phyloP scores from a whole-genome alignment of 352 stramenopile species.

The Pythium oligandrum region DNA sequence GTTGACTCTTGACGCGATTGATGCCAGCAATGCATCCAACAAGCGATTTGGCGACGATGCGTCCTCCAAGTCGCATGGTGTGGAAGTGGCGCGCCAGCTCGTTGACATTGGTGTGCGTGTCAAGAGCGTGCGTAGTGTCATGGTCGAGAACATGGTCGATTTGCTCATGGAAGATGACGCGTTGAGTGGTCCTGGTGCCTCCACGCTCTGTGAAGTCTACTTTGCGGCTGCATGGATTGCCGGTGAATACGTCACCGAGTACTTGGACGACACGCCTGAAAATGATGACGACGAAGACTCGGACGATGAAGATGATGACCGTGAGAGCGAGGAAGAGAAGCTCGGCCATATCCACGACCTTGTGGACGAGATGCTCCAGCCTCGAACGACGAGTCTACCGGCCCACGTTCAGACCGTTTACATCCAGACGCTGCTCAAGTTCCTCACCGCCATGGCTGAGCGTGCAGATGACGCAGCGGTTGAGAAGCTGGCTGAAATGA shows the following conservation, averaged over 20 bases:
- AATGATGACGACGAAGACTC: constrained; percentile 73
- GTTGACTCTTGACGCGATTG: constrained; percentile 25
- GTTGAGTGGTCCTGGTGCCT: constrained; percentile 56
- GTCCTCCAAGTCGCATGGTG: constrained; percentile 41
- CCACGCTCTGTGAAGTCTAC: constrained; percentile 92
- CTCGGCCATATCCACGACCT: constrained; percentile 84
- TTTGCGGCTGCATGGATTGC: constrained; percentile 97
- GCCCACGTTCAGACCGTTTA: constrained; percentile 92
- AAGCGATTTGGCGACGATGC: constrained; percentile 34
- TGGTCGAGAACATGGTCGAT: constrained; percentile 93
- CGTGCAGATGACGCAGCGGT: constrained; percentile 75
- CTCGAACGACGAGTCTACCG: constrained; percentile 75
- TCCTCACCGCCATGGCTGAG: constrained; percentile 72
- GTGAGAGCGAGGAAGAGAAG: constrained; percentile 74
- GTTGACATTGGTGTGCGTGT: constrained; percentile 97
- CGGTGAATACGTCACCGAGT: constrained; percentile 95
- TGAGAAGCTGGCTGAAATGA: constrained; percentile 76
- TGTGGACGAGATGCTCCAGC: constrained; percentile 76
- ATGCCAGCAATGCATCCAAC: constrained; percentile 12
- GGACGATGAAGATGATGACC: constrained; percentile 73
- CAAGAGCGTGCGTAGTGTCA: constrained; percentile 92
- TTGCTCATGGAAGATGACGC: constrained; percentile 89
- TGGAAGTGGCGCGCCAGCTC: constrained; percentile 92
- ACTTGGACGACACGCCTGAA: constrained; percentile 77
- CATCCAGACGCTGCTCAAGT: constrained; percentile 92